phyloP scores from a whole-genome alignment of 2,329 filamentous ascomycete species.

The Coccinonectria pachysandricola region DNA sequence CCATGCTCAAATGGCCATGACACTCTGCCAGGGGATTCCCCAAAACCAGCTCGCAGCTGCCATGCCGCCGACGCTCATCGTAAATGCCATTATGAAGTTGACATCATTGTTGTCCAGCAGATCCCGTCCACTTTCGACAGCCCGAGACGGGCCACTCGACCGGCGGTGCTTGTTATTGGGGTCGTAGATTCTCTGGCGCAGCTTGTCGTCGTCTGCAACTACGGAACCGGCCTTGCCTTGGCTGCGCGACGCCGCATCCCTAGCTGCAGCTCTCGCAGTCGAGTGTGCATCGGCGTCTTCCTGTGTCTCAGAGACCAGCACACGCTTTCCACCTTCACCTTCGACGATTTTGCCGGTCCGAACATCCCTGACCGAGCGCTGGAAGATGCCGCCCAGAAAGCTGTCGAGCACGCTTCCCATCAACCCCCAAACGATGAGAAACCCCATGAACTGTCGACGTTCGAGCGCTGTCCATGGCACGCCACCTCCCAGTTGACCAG shows the following conservation, averaged over 20 bases:
- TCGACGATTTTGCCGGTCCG: conserved; percentile 82
- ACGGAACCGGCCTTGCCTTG: conserved; percentile 29
- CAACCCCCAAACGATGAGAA: conserved; percentile 61
- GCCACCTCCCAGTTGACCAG: conserved; percentile 30
- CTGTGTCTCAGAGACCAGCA: conserved; percentile 33
- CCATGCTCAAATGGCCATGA: too few relatives aligned
- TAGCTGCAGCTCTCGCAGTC: conserved; percentile 27
- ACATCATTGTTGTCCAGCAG: conserved; percentile 91
- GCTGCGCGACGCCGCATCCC: conserved; percentile 31
- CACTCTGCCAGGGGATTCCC: conserved; percentile 39
- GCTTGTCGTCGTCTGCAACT: conserved; percentile 26
- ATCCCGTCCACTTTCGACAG: conserved; percentile 57
- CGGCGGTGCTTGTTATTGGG: conserved; percentile 37
- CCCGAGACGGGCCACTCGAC: conserved; percentile 50
- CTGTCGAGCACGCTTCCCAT: conserved; percentile 81
- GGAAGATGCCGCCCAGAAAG: conserved; percentile 71
- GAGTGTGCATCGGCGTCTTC: conserved; percentile 17
- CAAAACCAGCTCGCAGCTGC: conserved; percentile 50
- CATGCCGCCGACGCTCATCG: conserved; percentile 75
- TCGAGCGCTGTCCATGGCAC: conserved; percentile 38
- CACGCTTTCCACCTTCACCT: conserved; percentile 61
- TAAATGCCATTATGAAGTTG: conserved; percentile 81
- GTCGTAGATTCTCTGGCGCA: conserved; percentile 43
- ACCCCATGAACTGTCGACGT: conserved; percentile 38
- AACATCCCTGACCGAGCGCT: conserved; percentile 77